phyloP scores from a whole-genome alignment of 1,139 yeast species.

The Geotrichum australiense region DNA sequence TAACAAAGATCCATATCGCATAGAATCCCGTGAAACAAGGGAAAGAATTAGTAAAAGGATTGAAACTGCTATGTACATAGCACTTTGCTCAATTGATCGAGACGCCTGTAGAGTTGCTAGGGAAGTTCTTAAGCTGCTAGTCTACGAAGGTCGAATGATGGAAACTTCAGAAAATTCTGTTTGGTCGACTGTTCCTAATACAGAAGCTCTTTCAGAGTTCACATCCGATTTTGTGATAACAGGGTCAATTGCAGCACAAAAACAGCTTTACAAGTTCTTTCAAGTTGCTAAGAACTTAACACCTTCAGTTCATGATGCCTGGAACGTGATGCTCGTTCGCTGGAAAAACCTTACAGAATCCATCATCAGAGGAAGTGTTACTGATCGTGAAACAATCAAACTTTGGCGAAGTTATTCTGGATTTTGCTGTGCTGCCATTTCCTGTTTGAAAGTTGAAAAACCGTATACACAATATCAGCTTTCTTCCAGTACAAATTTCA shows the following conservation, averaged over 20 bases:
- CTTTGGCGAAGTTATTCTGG: constrained; percentile 38
- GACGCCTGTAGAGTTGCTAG: constrained; percentile 50
- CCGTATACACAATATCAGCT: background rate
- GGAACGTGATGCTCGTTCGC: constrained; percentile 48
- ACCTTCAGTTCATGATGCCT: constrained; percentile 51
- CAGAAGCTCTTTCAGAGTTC: constrained; percentile 41
- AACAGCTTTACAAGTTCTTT: constrained; percentile 52
- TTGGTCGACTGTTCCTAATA: constrained; percentile 33
- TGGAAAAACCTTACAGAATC: constrained; percentile 41
- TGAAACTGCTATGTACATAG: constrained; percentile 45
- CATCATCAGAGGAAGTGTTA: constrained; percentile 5
- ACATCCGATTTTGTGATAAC: constrained; percentile 53
- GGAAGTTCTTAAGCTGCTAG: constrained; percentile 43
- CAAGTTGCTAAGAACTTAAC: constrained; percentile 51
- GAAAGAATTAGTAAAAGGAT: constrained; percentile 31
- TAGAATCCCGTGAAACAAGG: constrained; percentile 29
- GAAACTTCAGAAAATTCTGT: constrained; percentile 23
- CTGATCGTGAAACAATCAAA: constrained; percentile 20
- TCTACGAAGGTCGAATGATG: constrained; percentile 35
- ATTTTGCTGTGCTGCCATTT: constrained; percentile 40
- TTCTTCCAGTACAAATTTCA: background rate
- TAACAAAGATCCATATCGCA: constrained; percentile 19
- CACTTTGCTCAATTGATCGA: constrained; percentile 52
- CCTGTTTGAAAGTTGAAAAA: constrained; percentile 26
- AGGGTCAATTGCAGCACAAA: constrained; percentile 72